Evolutionary conservation across 2,329 filamentous ascomycete genomes (phyloP), one percentile per base, ranked within the genome.

Genomic region (Acrodontium crateriforme): DNA sequence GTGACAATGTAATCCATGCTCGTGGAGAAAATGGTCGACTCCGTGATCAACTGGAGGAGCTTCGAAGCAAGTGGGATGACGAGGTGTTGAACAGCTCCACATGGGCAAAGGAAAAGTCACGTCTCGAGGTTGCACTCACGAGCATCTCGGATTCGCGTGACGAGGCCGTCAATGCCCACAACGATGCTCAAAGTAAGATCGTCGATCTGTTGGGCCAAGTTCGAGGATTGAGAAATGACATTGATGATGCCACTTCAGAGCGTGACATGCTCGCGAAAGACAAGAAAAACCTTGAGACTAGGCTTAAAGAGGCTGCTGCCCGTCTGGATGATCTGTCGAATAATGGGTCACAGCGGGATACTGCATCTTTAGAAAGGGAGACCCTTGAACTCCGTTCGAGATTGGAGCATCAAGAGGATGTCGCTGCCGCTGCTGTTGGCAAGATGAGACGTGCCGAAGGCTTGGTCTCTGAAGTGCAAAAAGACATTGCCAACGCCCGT

Each of bases 401-500:
- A 39, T 69, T 95, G 18, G 87, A 87, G 3, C 84, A 93, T 47
- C 83, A 94, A 47, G 82, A 95, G 56, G 87, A 98, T 50, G 76
- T 95, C 33, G 81, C 84, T 8, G 72, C 78, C 1, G 87, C 89
- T 3, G 87, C 87, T 0, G 78, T 95, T 21, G 87, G 89, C 46
- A 95, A 95, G 65, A 98, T 98, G 89, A 74, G 87, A 30, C 76
- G 87, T 14, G 82, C 89, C 2, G 87, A 98, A 49, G 80, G 83
- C 4, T 62, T 95, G 17, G 77, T 76, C 1, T 72, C 77, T 6
- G 89, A 98, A 55, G 76, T 92, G 38, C 87, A 95, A 49, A 92
- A 89, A 53, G 89, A 98, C 46, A 82, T 94, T 36, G 73, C 76
- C 11, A 71, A 71, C 6, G 87, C 94, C 59, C 74, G 87, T 7